Conservation (phyloP, 2,329 filamentous ascomycete species). For the Fusarium chuoi region DNA sequence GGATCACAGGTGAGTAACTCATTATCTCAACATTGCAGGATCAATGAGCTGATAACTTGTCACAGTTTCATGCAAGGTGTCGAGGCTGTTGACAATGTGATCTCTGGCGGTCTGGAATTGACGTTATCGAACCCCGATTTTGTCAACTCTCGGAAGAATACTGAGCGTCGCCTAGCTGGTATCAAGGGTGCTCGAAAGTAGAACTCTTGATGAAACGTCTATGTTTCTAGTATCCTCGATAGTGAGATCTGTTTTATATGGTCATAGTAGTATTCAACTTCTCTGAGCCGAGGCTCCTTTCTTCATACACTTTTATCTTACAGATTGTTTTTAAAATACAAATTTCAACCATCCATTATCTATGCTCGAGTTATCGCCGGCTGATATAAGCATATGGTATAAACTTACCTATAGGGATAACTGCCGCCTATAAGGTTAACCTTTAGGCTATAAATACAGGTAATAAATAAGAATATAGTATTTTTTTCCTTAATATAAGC, state of each 20-base stretch:
- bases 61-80: slow-evolving; percentile 95
- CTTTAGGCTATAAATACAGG: no score
- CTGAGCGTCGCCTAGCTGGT: slow-evolving; percentile 48
- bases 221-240: no score
- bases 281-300: neutral
- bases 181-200: neutral
- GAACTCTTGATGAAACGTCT: neutral
- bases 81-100: slow-evolving; percentile 89
- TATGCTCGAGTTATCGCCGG: neutral
- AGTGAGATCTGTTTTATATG: accelerated
- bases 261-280: no score
- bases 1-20: slow-evolving; percentile 67
- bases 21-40: accelerated
- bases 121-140: slow-evolving; percentile 97
- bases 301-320: neutral
- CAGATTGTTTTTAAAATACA: neutral
- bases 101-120: slow-evolving; percentile 88
- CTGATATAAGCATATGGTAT: accelerated
- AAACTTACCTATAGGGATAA: no score
- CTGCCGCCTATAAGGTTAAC: no score
- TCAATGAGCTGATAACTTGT: neutral
- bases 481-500: no score
- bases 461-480: no score
- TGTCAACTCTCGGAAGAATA: slow-evolving; percentile 81
- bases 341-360: accelerated